These are phyloP conservation scores for Hyphodiscus sp. DNA, from an alignment of 2,329 filamentous ascomycete species.

Conservation along the genomic window DNA sequence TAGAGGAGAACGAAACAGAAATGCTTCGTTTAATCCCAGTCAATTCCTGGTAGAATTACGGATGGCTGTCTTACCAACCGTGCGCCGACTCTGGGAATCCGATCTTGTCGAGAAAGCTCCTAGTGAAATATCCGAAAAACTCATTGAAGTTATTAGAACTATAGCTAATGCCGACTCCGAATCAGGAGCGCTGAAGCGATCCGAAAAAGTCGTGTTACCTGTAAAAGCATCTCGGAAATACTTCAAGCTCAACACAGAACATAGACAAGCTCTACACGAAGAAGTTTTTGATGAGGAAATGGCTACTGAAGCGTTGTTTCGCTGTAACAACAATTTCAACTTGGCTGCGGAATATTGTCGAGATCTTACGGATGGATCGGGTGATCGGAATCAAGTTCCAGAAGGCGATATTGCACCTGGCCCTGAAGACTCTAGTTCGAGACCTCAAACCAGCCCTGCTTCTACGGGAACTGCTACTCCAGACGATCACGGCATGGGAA, in stretches of 20 bases:
- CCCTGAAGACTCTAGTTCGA: constrained; percentile 18
- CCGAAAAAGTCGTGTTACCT: constrained; percentile 47
- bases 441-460: constrained; percentile 28
- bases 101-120: constrained; percentile 75
- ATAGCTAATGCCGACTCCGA: constrained; percentile 76
- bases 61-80: constrained; percentile 68
- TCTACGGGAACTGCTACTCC: constrained; percentile 25
- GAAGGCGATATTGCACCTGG: constrained; percentile 44
- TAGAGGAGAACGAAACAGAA: constrained; percentile 47
- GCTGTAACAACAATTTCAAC: constrained; percentile 61
- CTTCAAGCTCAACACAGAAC: constrained; percentile 46
- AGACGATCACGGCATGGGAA: constrained; percentile 21
- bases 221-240: constrained; percentile 34
- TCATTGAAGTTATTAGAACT: constrained; percentile 77
- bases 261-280: constrained; percentile 34
- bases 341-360: constrained; percentile 69
- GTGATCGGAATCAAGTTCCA: constrained; percentile 63
- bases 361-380: constrained; percentile 50
- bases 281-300: constrained; percentile 54
- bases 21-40: constrained; percentile 57
- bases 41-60: constrained; percentile 87
- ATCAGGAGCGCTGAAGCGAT: constrained; percentile 52
- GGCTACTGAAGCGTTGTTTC: constrained; percentile 72
- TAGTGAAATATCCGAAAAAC: constrained; percentile 66
- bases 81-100: constrained; percentile 79